Conservation (phyloP, 495 filamentous ascomycete genomes). For the Penicillium turbatum region DNA sequence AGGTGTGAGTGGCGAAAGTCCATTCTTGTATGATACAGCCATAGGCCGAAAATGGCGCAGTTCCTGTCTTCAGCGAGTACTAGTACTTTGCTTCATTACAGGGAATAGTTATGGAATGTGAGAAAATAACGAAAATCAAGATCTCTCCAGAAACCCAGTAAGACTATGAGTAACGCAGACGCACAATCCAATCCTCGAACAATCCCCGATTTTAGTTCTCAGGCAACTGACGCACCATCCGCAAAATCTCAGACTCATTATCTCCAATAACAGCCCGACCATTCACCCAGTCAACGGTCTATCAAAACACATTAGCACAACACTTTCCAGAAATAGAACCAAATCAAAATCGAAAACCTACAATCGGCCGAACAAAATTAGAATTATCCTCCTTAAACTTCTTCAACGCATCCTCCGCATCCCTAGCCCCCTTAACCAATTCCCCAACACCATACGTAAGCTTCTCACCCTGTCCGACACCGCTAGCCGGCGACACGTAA, state of each 20-base stretch:
- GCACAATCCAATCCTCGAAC: too few species aligned
- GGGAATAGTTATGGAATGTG: constrained; percentile 3
- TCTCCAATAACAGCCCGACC: constrained; percentile 73
- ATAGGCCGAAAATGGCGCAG: constrained; percentile 4
- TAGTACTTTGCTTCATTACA: background rate
- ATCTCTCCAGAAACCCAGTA: background rate
- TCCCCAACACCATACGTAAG: constrained; percentile 36
- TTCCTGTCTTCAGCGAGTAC: background rate
- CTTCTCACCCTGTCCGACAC: constrained; percentile 24
- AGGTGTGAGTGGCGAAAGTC: constrained; percentile 8
- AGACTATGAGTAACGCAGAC: background rate
- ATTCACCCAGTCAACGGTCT: constrained; percentile 84
- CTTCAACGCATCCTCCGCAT: constrained; percentile 70
- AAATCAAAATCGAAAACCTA: constrained; percentile 35
- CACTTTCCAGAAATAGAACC: too few species aligned
- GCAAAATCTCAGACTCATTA: constrained; percentile 78
- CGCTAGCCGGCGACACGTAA: constrained; percentile 61
- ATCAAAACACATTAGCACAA: too few species aligned
- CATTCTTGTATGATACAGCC: constrained; percentile 24
- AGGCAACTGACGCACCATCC: constrained; percentile 58
- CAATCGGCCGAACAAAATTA: constrained; percentile 69
- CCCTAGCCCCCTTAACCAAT: constrained; percentile 66
- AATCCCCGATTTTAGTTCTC: constrained; percentile 10
- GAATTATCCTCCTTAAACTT: constrained; percentile 56
- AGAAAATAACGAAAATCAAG: background rate